Conservation (phyloP, 164 flowering plant genomes). For the Magnolia sinica region DNA sequence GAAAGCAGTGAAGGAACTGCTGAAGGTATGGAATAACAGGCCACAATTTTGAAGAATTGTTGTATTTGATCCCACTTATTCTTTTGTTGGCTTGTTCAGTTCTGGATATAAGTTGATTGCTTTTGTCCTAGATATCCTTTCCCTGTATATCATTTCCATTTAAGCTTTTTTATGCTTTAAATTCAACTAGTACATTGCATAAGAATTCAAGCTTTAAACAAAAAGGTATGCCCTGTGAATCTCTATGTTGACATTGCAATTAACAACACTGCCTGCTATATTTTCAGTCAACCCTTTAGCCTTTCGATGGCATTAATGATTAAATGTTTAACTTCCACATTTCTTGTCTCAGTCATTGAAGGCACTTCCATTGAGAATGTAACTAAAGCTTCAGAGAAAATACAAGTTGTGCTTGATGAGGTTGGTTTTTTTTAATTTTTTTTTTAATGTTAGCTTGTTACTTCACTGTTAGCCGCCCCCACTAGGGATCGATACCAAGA, state of each 20-base stretch:
- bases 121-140: neutral
- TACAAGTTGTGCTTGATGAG: constrained; percentile 63
- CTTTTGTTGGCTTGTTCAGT: neutral
- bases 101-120: neutral
- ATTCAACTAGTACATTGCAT: neutral
- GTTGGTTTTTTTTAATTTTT: too few relatives aligned
- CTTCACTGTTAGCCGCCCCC: too few relatives aligned
- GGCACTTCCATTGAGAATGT: constrained; percentile 63
- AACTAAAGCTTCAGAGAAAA: constrained; percentile 58
- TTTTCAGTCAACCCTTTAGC: neutral
- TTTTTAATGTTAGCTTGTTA: too few relatives aligned
- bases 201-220: neutral
- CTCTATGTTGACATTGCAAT: neutral
- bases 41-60: neutral
- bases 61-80: neutral
- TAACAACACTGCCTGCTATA: neutral
- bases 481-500: too few relatives aligned
- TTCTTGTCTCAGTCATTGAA: constrained; percentile 58
- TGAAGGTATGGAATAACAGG: too few relatives aligned
- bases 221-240: neutral
- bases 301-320: neutral
- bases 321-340: neutral
- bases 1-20: too few relatives aligned
- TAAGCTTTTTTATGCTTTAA: neutral
- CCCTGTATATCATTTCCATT: neutral